Conservation (phyloP, 2,329 filamentous ascomycete genomes). For the Zymoseptoria brevis region DNA sequence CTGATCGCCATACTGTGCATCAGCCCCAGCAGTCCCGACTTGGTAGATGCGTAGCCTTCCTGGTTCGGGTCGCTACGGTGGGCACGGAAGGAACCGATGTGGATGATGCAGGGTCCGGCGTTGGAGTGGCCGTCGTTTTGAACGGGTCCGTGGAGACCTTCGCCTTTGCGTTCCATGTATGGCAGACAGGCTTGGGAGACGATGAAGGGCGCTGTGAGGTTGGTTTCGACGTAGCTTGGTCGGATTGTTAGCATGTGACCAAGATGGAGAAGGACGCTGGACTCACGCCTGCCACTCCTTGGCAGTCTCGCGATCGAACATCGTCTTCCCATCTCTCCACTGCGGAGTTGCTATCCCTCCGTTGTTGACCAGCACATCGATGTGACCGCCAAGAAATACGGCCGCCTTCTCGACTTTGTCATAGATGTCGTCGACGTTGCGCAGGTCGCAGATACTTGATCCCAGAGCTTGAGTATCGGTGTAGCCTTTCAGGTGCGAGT, state of each 20-base stretch:
- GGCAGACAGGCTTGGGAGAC: conserved; percentile 25
- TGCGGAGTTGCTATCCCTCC: conserved; percentile 30
- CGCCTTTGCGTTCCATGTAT: conserved; percentile 19
- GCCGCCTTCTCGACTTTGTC: conserved; percentile 25
- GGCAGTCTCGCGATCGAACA: conserved; percentile 28
- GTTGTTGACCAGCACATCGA: conserved; percentile 36
- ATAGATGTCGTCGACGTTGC: conserved; percentile 26
- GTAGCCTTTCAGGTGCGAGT: conserved; percentile 24
- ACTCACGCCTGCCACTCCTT: conserved; percentile 30
- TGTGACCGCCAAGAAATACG: conserved; percentile 25
- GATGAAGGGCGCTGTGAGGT: conserved; percentile 31
- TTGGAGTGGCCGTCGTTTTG: conserved; percentile 7
- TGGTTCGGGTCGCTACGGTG: conserved; percentile 42
- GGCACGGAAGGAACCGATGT: conserved; percentile 44
- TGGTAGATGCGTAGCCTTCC: conserved; percentile 43
- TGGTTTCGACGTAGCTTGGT: conserved; percentile 30
- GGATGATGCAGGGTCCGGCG: conserved; percentile 33
- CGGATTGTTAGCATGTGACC: background rate
- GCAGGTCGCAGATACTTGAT: conserved; percentile 26
- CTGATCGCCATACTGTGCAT: conserved; percentile 44
- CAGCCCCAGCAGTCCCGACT: conserved; percentile 42
- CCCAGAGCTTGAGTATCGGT: conserved; percentile 10
- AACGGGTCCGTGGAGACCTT: conserved; percentile 6
- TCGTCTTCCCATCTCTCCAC: conserved; percentile 26
- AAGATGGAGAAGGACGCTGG: background rate